Conservation (phyloP, 768 basidiomycete species). For the Saitozyma sp. region DNA sequence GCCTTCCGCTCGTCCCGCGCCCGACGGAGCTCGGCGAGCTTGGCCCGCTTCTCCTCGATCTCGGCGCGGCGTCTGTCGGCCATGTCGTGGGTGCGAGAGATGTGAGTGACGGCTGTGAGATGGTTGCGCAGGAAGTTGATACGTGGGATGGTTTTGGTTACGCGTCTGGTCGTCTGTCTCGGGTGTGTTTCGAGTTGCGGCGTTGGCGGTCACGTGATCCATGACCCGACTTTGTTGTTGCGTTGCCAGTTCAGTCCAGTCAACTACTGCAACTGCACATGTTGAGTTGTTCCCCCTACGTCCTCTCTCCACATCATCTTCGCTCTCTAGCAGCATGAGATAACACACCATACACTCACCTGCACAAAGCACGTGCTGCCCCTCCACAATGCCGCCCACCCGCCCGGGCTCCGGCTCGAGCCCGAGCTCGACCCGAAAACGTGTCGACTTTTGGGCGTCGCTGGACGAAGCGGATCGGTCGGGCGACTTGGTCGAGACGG, state of each 20-base stretch:
- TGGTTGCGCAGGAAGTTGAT: neutral
- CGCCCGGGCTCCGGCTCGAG: neutral
- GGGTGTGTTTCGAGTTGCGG: neutral
- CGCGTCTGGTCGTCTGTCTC: no score
- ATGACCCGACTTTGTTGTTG: neutral
- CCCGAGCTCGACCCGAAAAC: neutral
- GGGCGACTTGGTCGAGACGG: neutral
- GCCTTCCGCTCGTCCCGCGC: conserved; percentile 64
- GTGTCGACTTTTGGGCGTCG: neutral
- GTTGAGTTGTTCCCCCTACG: neutral
- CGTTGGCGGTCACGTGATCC: neutral
- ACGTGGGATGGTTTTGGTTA: neutral
- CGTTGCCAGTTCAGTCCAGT: neutral
- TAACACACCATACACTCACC: neutral
- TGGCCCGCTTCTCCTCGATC: conserved; percentile 84
- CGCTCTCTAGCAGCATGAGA: neutral
- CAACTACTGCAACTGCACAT: neutral
- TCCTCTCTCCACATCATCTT: neutral
- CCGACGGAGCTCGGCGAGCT: conserved; percentile 78
- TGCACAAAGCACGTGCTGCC: neutral
- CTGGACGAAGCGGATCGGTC: neutral
- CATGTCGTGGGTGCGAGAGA: conserved; percentile 15
- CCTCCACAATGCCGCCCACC: neutral
- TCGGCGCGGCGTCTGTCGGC: conserved; percentile 66
- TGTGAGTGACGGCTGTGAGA: no score